A percentile compares a stretch with the other conserved stretches of the same genome.
These are phyloP conservation scores for Chenopodium album DNA, from an alignment of 148 eudicot species.

Conservation along the genomic window DNA sequence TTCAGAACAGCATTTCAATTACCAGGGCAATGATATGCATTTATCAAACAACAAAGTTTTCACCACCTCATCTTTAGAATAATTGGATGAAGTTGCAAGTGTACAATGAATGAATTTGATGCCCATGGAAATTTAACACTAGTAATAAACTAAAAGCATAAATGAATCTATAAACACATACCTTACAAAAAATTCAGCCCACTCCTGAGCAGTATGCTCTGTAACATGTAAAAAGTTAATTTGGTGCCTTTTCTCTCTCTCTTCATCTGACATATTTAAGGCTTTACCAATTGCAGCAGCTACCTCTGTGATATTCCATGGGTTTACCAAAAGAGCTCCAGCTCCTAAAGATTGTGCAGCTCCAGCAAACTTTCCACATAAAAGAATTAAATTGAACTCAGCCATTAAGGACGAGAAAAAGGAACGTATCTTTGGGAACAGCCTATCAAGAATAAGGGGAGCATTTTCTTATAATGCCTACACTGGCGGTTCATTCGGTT, in stretches of 20 bases:
- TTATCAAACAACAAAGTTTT: not conserved
- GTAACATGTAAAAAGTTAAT: slow-evolving; percentile 79
- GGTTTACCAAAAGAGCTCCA: slow-evolving; percentile 93
- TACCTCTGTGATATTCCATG: slow-evolving; percentile 94
- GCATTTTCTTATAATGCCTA: not conserved
- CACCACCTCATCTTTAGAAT: too few relatives aligned
- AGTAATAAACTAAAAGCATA: not conserved
- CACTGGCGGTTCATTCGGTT: not conserved
- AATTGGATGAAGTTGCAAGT: not conserved
- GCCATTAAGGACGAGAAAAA: not conserved
- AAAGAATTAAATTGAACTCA: not conserved
- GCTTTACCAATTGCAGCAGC: slow-evolving; percentile 85
- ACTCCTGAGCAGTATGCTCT: slow-evolving; percentile 89
- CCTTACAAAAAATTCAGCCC: slow-evolving; percentile 99
- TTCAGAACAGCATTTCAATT: too few relatives aligned
- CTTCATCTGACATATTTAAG: slow-evolving; percentile 85
- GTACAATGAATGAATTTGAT: too few relatives aligned
- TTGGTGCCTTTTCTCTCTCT: slow-evolving; percentile 79
- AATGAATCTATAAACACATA: slow-evolving; percentile 25
- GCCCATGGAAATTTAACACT: not conserved
- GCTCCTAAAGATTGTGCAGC: slow-evolving; percentile 99
- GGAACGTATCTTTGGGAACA: not conserved
- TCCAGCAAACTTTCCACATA: slow-evolving; percentile 78
- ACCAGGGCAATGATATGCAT: not conserved
- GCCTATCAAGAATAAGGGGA: not conserved